Evolutionary conservation across 192 early-diverging fungal genomes (phyloP).

Genomic region (Linnemannia zychae): DNA sequence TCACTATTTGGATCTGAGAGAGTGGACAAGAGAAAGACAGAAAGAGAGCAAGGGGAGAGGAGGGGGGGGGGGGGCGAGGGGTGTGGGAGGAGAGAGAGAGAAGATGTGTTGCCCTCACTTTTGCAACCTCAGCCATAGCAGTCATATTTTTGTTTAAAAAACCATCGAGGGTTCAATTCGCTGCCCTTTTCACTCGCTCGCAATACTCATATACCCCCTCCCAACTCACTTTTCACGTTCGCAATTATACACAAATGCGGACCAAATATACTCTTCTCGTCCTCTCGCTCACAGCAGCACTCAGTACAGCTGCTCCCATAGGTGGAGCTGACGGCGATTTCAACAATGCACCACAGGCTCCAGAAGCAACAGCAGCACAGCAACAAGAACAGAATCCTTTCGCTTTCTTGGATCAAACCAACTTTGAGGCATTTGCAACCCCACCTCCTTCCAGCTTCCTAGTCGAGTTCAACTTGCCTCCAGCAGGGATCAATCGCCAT

Average conservation of each 20-base stretch:
- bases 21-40: too few relatives aligned
- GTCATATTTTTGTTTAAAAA: neutral
- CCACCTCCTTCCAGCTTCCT: constrained; percentile 27
- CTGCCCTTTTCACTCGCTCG: neutral
- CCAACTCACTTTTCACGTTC: neutral
- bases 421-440: constrained; percentile 23
- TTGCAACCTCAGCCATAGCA: too few relatives aligned
- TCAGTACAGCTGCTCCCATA: neutral
- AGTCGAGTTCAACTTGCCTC: constrained; percentile 31
- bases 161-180: neutral
- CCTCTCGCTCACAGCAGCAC: constrained; percentile 17
- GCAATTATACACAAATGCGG: neutral
- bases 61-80: neutral
- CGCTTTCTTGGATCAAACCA: neutral
- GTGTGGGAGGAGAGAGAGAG: neutral
- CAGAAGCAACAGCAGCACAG: neutral
- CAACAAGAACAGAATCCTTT: neutral
- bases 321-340: neutral
- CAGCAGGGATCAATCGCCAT: constrained; percentile 22
- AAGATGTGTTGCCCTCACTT: neutral
- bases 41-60: neutral
- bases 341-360: too few relatives aligned
- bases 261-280: constrained; percentile 6
- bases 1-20: neutral
- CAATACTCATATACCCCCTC: neutral